Evolutionary conservation across 768 basidiomycete genomes (phyloP).

Genomic region (Tylopilus sp.): DNA sequence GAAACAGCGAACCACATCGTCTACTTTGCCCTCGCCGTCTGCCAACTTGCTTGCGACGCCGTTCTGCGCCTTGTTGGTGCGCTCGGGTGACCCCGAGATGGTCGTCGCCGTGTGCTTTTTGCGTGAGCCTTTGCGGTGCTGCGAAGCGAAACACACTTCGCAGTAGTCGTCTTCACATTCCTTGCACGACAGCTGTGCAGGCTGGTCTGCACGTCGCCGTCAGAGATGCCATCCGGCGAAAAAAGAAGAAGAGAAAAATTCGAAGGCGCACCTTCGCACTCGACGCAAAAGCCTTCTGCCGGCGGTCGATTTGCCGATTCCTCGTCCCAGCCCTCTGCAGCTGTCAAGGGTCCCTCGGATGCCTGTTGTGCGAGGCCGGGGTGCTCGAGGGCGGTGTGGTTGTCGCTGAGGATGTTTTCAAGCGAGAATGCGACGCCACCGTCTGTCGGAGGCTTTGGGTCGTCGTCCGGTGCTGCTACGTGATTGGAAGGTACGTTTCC

Average conservation of each 20-base stretch:
- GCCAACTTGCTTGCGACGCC: constrained; percentile 5
- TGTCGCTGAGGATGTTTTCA: constrained; percentile 63
- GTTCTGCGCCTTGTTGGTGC: constrained; percentile 10
- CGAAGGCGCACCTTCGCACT: constrained; percentile 70
- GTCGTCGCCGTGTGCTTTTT: constrained; percentile 58
- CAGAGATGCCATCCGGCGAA: background rate
- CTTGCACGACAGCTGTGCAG: constrained; percentile 71
- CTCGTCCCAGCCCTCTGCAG: constrained; percentile 64
- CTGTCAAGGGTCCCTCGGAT: constrained; percentile 31
- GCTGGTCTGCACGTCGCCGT: constrained; percentile 57
- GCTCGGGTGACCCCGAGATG: constrained; percentile 28
- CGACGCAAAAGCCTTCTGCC: constrained; percentile 69
- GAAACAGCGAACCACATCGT: constrained; percentile 18
- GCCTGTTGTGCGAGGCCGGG: constrained; percentile 35
- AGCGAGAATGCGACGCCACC: constrained; percentile 47
- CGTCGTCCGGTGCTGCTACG: constrained; percentile 9
- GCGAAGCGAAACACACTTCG: constrained; percentile 82
- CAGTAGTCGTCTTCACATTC: constrained; percentile 73
- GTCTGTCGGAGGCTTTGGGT: constrained; percentile 1
- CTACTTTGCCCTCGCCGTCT: constrained; percentile 5
- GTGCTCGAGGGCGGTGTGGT: constrained; percentile 62
- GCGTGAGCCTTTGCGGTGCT: constrained; percentile 78
- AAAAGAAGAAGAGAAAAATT: too few relatives aligned
- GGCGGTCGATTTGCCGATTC: constrained; percentile 45
- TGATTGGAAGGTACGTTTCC: constrained; percentile 17